Evolutionary conservation across 441 rosid species (phyloP).

Genomic region (Capsella rubella): DNA sequence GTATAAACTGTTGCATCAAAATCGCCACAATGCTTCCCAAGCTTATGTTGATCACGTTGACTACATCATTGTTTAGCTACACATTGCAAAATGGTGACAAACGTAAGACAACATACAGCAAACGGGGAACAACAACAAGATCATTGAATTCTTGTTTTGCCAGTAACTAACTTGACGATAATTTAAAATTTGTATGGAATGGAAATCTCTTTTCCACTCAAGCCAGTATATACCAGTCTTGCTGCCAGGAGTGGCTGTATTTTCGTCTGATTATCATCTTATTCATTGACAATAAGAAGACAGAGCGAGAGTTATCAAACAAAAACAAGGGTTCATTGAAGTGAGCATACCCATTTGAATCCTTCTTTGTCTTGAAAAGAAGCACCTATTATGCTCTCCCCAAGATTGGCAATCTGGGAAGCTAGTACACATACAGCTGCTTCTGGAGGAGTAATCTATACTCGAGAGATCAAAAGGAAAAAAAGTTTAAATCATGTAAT

Average conservation of each 20-base stretch:
- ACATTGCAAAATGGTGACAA: slow-evolving; percentile 25
- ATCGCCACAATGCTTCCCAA: slow-evolving; percentile 85
- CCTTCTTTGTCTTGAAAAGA: slow-evolving; percentile 86
- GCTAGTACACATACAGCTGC: slow-evolving; percentile 82
- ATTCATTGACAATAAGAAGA: not conserved
- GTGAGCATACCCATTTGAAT: slow-evolving; percentile 70
- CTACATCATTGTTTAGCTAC: slow-evolving; percentile 95
- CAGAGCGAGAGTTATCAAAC: slow-evolving; percentile 2
- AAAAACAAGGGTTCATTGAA: not conserved
- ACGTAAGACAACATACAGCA: not conserved
- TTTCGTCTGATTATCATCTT: not conserved
- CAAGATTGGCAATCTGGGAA: slow-evolving; percentile 92
- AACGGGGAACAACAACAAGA: not conserved
- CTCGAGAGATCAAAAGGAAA: slow-evolving; percentile 19
- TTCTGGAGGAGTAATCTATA: slow-evolving; percentile 71
- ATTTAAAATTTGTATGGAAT: not conserved
- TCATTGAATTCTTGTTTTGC: slow-evolving; percentile 6
- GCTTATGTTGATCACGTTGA: slow-evolving; percentile 86
- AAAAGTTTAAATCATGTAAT: not conserved
- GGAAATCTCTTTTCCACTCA: not conserved
- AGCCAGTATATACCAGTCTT: not conserved
- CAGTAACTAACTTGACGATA: not conserved
- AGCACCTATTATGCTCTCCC: slow-evolving; percentile 94
- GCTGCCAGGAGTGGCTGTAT: not conserved
- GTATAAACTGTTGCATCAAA: slow-evolving; percentile 73